Conservation (phyloP, 768 basidiomycete genomes). For the Kwoniella dendrophila region DNA sequence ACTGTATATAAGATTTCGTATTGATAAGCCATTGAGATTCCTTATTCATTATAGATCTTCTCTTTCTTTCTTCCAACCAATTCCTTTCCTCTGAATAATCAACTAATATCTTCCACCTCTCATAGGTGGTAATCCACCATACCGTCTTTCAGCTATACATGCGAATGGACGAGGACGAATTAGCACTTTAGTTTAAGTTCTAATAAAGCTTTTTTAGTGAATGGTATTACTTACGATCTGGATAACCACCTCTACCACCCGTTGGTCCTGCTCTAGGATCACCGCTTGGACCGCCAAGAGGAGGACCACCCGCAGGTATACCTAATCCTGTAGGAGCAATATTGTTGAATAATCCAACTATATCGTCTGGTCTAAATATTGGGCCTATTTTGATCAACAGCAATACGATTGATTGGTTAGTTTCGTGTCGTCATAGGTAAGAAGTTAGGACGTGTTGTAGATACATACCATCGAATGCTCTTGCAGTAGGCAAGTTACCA, state of each 20-base stretch:
- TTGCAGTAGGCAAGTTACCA: slow-evolving; percentile 70
- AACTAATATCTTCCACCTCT: slow-evolving; percentile 22
- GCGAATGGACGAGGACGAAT: not conserved
- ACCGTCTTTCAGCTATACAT: slow-evolving; percentile 22
- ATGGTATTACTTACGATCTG: slow-evolving; percentile 29
- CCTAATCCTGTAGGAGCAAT: slow-evolving; percentile 30
- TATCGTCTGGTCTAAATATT: slow-evolving; percentile 83
- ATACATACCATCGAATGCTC: slow-evolving; percentile 78
- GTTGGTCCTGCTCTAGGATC: no score
- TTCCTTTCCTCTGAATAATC: not conserved
- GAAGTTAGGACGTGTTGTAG: not conserved
- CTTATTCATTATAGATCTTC: not conserved
- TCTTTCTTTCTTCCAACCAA: not conserved
- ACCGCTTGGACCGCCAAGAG: no score
- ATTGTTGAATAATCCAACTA: slow-evolving; percentile 79
- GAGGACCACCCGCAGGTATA: slow-evolving; percentile 15
- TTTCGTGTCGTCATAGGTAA: slow-evolving; percentile 4
- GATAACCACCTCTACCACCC: slow-evolving; percentile 24
- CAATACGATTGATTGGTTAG: slow-evolving; percentile 26
- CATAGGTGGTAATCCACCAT: slow-evolving; percentile 29
- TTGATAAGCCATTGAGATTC: no score
- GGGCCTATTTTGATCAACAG: slow-evolving; percentile 64
- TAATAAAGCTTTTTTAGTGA: not conserved
- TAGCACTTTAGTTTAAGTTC: not conserved
- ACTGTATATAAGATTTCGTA: no score